Conservation (phyloP, 129 eudicot species). For the Tagetes patula region DNA sequence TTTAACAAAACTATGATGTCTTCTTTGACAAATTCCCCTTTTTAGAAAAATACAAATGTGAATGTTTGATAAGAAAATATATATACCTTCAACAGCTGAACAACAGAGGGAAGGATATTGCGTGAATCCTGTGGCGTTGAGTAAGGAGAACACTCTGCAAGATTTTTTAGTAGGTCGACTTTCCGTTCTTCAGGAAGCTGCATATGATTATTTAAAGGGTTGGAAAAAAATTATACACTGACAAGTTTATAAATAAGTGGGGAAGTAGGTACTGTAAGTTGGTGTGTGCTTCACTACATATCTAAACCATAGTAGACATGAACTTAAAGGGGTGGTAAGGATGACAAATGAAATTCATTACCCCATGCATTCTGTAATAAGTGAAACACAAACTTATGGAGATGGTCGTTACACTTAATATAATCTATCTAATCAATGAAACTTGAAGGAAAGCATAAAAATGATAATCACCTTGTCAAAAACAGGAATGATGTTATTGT, state of each 20-base stretch:
- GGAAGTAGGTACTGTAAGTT: neutral
- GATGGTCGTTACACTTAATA: neutral
- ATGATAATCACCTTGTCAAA: conserved; percentile 65
- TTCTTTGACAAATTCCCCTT: neutral
- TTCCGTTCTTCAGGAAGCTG: conserved; percentile 89
- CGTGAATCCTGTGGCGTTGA: conserved; percentile 81
- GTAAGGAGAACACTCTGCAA: conserved; percentile 91
- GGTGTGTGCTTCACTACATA: conserved; percentile 6
- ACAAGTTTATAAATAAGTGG: neutral
- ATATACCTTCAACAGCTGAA: conserved; percentile 75
- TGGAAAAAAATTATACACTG: neutral
- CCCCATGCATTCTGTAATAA: neutral
- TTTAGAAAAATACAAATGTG: neutral
- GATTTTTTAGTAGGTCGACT: conserved; percentile 84
- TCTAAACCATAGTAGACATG: neutral
- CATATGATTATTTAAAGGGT: neutral
- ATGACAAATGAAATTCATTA: neutral
- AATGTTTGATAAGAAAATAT: neutral
- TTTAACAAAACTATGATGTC: neutral
- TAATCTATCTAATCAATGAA: neutral
- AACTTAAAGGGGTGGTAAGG: conserved; percentile 1
- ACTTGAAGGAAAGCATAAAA: neutral
- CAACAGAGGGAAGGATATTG: conserved; percentile 78
- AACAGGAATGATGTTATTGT: conserved; percentile 81
- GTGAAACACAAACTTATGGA: neutral